These are phyloP conservation scores for Arachis stenosperma DNA, from an alignment of 306 rosid species.

Conservation along the genomic window DNA sequence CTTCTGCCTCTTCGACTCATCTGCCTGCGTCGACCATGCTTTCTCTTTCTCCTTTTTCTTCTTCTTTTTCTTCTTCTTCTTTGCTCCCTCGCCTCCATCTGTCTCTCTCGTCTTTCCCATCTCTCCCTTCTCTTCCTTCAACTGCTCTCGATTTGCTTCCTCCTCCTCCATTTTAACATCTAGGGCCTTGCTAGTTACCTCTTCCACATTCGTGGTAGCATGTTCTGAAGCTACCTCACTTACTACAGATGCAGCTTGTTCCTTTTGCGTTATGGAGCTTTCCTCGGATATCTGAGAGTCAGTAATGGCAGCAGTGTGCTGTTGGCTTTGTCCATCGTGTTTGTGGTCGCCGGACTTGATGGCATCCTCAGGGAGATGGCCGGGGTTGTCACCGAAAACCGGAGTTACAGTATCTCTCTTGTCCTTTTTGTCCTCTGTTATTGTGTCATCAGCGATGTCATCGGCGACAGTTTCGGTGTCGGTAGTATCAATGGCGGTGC, in stretches of 20 bases:
- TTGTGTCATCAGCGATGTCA: not conserved
- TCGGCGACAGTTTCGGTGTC: slow-evolving; percentile 19
- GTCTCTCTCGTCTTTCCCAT: slow-evolving; percentile 3
- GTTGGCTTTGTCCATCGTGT: not conserved
- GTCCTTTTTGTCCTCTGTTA: not conserved
- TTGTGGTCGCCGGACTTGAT: slow-evolving; percentile 54
- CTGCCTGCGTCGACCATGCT: slow-evolving; percentile 75
- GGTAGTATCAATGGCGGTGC: slow-evolving; percentile 39
- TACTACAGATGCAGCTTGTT: slow-evolving; percentile 33
- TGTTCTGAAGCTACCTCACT: slow-evolving; percentile 29
- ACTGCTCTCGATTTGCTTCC: slow-evolving; percentile 48
- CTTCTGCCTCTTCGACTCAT: slow-evolving; percentile 73
- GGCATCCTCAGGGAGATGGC: slow-evolving; percentile 81
- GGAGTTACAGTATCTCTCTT: slow-evolving; percentile 24
- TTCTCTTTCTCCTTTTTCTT: slow-evolving; percentile 49
- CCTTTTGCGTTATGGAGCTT: slow-evolving; percentile 46
- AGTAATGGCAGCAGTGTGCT: slow-evolving; percentile 28
- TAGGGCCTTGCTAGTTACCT: slow-evolving; percentile 18
- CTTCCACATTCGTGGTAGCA: slow-evolving; percentile 6
- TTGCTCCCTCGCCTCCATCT: slow-evolving; percentile 31
- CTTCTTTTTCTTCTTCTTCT: slow-evolving; percentile 34
- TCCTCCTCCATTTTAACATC: slow-evolving; percentile 29
- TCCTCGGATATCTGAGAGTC: slow-evolving; percentile 58
- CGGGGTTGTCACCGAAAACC: slow-evolving; percentile 67
- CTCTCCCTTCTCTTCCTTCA: slow-evolving; percentile 50